Base-by-base conservation (phyloP, 257 asterid species). In the Gentiana dahurica region DNA sequence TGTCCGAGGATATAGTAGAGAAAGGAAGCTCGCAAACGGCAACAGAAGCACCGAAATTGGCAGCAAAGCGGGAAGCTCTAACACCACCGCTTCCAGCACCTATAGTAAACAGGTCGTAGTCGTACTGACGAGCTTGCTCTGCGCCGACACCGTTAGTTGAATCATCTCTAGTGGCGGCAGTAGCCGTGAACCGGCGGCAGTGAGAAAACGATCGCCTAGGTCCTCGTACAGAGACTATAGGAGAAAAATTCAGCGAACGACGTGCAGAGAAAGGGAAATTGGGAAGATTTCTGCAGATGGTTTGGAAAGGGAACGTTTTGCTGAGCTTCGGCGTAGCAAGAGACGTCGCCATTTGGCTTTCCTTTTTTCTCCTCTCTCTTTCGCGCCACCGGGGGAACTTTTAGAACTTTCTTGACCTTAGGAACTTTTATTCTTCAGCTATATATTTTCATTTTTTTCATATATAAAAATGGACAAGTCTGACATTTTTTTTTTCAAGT, bases 31-130 rank as follows among this genome's bases (percentile, higher is more conserved):
- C 98, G 74, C 98, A 91, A 54, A 91, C 75, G 59, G 98, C 98
- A 62, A 76, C 94, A 12, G 85, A 77, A 67, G 98, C 96, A 51
- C 98, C 96, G 49, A 76, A 81, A 79, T 81, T 85, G 63, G 98
- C 77, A 54, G 95, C 96, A 66, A 84, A 91, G 24, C 98, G 87
- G 34, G 98, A 87, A 60, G 98, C 98, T 66, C 96, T 78, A 46
- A 91, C 98, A 54, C 98, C 98, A 36, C 98, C 98, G 61, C 98
- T 91, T 5, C 96, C 98, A 36, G 98, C 98, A 36, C 98, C 98
- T 56, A 91, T 79, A 1, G 98, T 91, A 61, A 90, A 91, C 5
- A 91, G 84, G 82, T 91, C 98, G 66, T 70, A 91, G 68, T 91
- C 98, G 59, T 82, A 91, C 34, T 76, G 59, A 0, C 70, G 61